Percentiles rank a stretch among this genome's conserved stretches.
These are phyloP conservation scores for Gastrolobium bilobum DNA, from an alignment of 306 rosid species.

Conservation along the genomic window DNA sequence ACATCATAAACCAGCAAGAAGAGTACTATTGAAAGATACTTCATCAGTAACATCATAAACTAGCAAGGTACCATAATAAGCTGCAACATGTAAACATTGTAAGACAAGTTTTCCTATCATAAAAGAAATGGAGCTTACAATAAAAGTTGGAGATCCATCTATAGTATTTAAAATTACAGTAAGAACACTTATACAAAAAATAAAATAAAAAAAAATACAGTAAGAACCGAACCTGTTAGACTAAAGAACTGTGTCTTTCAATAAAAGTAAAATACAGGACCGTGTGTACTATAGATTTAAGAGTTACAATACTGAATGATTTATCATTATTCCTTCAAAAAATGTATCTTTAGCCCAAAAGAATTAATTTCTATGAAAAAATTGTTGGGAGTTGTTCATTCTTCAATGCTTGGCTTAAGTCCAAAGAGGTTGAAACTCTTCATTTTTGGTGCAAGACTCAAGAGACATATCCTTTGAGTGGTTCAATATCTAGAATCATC, in stretches of 20 bases:
- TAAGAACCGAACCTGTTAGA: constrained; percentile 12
- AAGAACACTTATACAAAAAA: no score
- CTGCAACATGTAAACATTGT: constrained; percentile 59
- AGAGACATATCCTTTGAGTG: no score
- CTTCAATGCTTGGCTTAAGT: no score
- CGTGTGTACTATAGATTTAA: background rate
- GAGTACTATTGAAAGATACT: constrained; percentile 81
- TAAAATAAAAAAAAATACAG: no score
- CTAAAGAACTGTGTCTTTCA: background rate
- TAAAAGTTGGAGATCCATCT: background rate
- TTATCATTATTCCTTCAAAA: constrained; percentile 43
- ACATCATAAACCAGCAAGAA: no score
- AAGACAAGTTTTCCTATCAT: constrained; percentile 33
- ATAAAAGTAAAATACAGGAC: constrained; percentile 29
- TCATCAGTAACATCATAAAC: constrained; percentile 91
- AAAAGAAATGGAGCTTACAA: constrained; percentile 32
- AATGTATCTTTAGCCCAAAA: background rate
- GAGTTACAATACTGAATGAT: constrained; percentile 7
- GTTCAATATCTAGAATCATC: no score
- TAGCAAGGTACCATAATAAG: constrained; percentile 86
- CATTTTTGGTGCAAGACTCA: no score
- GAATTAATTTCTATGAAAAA: constrained; percentile 7
- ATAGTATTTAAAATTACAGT: background rate
- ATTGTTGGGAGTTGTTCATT: no score
- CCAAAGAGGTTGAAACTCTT: no score